Conservation (phyloP, 1,139 yeast genomes). For the Nakaseomyces kungkrabaensis region DNA sequence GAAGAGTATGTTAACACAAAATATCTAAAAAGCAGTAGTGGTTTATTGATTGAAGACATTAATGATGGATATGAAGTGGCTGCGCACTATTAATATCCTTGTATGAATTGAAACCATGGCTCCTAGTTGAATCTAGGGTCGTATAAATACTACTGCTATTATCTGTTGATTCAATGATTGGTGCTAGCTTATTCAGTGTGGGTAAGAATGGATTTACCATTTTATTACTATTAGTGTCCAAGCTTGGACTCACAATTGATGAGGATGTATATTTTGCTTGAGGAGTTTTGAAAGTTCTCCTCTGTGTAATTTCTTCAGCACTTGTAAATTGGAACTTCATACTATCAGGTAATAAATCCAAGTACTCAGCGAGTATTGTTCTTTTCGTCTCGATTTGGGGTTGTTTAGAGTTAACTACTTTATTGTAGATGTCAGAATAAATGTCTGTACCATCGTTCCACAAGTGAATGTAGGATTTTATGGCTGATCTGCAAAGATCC, state of each 20-base stretch:
- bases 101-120: background rate
- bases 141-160: background rate
- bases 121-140: background rate
- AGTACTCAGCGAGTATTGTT: constrained; percentile 9
- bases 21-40: too few species aligned
- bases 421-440: constrained; percentile 16
- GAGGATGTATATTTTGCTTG: background rate
- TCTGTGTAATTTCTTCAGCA: background rate
- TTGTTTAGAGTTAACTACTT: constrained; percentile 13
- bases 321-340: background rate
- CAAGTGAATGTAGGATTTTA: constrained; percentile 22
- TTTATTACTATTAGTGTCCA: background rate
- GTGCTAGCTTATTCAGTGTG: background rate
- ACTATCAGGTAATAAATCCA: constrained; percentile 9
- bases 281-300: background rate
- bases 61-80: background rate
- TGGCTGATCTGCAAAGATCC: constrained; percentile 18
- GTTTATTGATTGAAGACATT: background rate
- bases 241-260: background rate
- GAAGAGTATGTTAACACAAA: too few species aligned
- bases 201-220: background rate
- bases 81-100: background rate
- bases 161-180: background rate
- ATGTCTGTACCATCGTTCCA: constrained; percentile 31
- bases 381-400: constrained; percentile 12